Evolutionary conservation across 1,284 basidiomycete species (phyloP).

Genomic region (Mycena citricolor): DNA sequence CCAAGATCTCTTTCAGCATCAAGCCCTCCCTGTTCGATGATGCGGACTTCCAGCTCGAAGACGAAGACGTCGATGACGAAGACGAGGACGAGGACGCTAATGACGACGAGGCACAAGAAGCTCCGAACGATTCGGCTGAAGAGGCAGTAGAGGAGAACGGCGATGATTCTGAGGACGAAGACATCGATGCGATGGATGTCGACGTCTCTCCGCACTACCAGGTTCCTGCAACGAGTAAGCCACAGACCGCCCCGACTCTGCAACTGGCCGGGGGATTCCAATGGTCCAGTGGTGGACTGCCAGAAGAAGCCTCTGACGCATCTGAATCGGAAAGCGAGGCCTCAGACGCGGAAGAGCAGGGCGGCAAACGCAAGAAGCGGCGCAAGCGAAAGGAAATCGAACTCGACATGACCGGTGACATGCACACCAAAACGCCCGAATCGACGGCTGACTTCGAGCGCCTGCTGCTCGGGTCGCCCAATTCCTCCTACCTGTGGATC

Average conservation of each 20-base stretch:
- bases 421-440: slow-evolving; percentile 83
- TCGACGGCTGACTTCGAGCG: slow-evolving; percentile 96
- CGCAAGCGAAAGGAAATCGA: slow-evolving; percentile 71
- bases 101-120: slow-evolving; percentile 28
- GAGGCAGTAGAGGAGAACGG: slow-evolving; percentile 26
- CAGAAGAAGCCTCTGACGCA: slow-evolving; percentile 36
- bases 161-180: slow-evolving; percentile 32
- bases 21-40: slow-evolving; percentile 86
- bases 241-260: slow-evolving; percentile 37
- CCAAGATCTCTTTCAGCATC: slow-evolving; percentile 83
- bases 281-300: slow-evolving; percentile 52
- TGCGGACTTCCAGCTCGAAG: slow-evolving; percentile 46
- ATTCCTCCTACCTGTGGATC: slow-evolving; percentile 98
- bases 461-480: slow-evolving; percentile 90
- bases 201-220: slow-evolving; percentile 37
- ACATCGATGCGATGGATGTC: slow-evolving; percentile 43
- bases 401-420: slow-evolving; percentile 81
- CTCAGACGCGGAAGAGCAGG: slow-evolving; percentile 50
- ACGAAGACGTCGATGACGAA: slow-evolving; percentile 36
- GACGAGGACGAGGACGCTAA: slow-evolving; percentile 30
- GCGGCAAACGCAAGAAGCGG: slow-evolving; percentile 58
- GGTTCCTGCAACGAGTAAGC: slow-evolving; percentile 27
- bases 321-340: slow-evolving; percentile 41
- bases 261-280: slow-evolving; percentile 64
- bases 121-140: slow-evolving; percentile 26